Conservation (phyloP, 441 rosid genomes). For the Pelargonium cotyledonis region DNA sequence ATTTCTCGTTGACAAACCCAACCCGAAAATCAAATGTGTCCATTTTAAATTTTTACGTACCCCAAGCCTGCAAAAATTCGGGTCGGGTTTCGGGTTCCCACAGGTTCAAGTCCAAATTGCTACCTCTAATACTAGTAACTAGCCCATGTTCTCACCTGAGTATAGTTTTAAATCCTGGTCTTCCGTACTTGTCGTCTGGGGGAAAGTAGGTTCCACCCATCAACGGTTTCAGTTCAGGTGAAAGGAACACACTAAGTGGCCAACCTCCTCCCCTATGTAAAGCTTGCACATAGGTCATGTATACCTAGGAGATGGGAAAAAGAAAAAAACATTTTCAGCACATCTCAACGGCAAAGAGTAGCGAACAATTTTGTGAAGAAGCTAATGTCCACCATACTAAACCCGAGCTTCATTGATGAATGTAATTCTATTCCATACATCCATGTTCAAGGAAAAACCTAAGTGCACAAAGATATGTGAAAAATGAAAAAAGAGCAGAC, state of each 20-base stretch:
- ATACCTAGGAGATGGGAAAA: conserved; percentile 28
- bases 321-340: neutral
- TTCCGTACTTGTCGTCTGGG: conserved; percentile 77
- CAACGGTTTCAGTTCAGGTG: conserved; percentile 90
- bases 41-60: too few species aligned
- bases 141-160: conserved; percentile 38
- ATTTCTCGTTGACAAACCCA: too few species aligned
- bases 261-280: conserved; percentile 93
- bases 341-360: neutral
- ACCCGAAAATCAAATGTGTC: too few species aligned
- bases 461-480: neutral
- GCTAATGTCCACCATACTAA: too few species aligned
- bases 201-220: conserved; percentile 99
- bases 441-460: neutral
- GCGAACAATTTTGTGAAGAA: neutral
- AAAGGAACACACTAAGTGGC: conserved; percentile 86
- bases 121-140: too few species aligned
- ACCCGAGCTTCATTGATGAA: neutral
- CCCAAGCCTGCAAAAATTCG: too few species aligned
- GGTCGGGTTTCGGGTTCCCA: too few species aligned
- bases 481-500: too few species aligned
- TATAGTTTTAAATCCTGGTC: conserved; percentile 89
- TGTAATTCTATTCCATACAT: neutral
- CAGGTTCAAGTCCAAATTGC: conserved; percentile 6
- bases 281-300: conserved; percentile 92